These are phyloP conservation scores for Vanilla planifolia DNA, from an alignment of 106 monocot species.

Conservation along the genomic window DNA sequence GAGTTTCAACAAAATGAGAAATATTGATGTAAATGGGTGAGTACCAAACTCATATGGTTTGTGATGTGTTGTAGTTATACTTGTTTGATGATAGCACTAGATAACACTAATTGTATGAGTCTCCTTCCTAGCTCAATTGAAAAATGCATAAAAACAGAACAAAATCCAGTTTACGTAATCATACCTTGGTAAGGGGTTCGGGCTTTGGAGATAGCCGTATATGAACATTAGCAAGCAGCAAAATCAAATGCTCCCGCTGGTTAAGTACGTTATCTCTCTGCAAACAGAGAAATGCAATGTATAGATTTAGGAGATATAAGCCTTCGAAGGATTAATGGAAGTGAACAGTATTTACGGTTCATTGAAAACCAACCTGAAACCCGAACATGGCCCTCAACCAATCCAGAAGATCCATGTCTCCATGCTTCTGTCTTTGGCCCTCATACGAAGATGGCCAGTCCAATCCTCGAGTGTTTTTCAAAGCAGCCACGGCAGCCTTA, in stretches of 20 bases:
- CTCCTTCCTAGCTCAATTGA: neutral
- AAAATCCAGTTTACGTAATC: neutral
- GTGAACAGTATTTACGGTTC: neutral
- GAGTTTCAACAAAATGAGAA: too few species aligned
- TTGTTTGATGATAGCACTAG: too few species aligned
- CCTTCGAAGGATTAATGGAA: neutral
- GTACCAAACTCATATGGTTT: too few species aligned
- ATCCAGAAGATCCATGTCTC: conserved; percentile 86
- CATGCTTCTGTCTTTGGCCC: conserved; percentile 70
- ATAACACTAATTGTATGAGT: too few species aligned
- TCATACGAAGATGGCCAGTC: conserved; percentile 81
- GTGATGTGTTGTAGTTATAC: too few species aligned
- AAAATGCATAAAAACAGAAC: neutral
- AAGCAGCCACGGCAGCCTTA: conserved; percentile 83
- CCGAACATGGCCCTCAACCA: conserved; percentile 97
- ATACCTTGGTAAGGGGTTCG: conserved; percentile 89
- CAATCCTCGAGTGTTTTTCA: conserved; percentile 68
- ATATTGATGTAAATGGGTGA: too few species aligned
- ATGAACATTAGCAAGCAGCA: conserved; percentile 84
- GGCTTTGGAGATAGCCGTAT: conserved; percentile 81
- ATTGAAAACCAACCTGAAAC: conserved; percentile 65
- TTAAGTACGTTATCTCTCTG: conserved; percentile 87
- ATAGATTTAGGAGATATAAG: neutral
- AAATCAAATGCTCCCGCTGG: conserved; percentile 90
- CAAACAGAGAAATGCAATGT: conserved; percentile 17